phyloP scores from a whole-genome alignment of 306 rosid species.

The cucumber (Cucumis sativus) region Cucumber_9930_V3 NC_026660.2:25928001-25928500 shows the following conservation, averaged over 20 bases:
- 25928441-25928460: conserved; percentile 63
- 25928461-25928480: conserved; percentile 25
- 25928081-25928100: conserved; percentile 43
- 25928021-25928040: conserved; percentile 39
- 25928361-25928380: conserved; percentile 56
- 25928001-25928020: conserved; percentile 18
- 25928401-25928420: conserved; percentile 41
- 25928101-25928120: conserved; percentile 50
- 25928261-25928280: conserved; percentile 58
- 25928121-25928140: conserved; percentile 54
- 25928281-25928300: conserved; percentile 37
- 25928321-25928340: conserved; percentile 58
- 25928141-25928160: conserved; percentile 56
- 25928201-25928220: not conserved
- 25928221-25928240: not conserved
- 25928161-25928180: conserved; percentile 64
- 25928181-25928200: not conserved
- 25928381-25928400: conserved; percentile 58
- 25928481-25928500: not conserved
- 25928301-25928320: conserved; percentile 40
- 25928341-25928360: conserved; percentile 64
- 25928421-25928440: conserved; percentile 64
- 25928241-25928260: not conserved
- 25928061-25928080: conserved; percentile 60
- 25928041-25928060: conserved; percentile 51